Conservation (phyloP, 2,329 filamentous ascomycete genomes). For the Penicillium carneum region DNA sequence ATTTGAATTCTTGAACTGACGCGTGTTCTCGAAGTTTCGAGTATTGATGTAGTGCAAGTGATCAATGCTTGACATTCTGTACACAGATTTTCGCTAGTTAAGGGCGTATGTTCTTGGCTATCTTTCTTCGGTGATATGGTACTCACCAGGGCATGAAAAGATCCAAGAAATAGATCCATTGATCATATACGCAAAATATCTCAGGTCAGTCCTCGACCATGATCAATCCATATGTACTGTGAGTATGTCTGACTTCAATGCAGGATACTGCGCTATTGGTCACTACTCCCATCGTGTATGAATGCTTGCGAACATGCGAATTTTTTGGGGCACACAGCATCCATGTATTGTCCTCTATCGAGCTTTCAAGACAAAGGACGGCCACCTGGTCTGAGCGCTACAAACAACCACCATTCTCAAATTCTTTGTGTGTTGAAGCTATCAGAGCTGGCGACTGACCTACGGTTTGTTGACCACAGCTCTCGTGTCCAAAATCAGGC, state of each 20-base stretch:
- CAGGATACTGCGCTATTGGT: conserved; percentile 51
- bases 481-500: conserved; percentile 62
- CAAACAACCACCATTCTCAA: conserved; percentile 74
- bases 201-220: conserved; percentile 41
- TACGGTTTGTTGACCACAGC: conserved; percentile 68
- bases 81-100: too few relatives aligned
- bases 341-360: conserved; percentile 59
- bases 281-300: conserved; percentile 53
- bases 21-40: too few relatives aligned
- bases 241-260: not conserved
- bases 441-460: conserved; percentile 67
- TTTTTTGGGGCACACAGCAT: conserved; percentile 56
- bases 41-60: too few relatives aligned
- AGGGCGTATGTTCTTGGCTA: too few relatives aligned
- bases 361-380: conserved; percentile 70
- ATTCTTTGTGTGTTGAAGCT: conserved; percentile 67
- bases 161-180: conserved; percentile 48
- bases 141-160: conserved; percentile 45
- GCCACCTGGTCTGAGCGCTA: conserved; percentile 75
- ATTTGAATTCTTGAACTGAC: too few relatives aligned
- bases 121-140: not conserved
- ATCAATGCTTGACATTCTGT: too few relatives aligned
- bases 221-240: not conserved
- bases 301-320: conserved; percentile 52
- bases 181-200: conserved; percentile 54